Percentiles rank a stretch among this genome's conserved stretches.
phyloP scores from a whole-genome alignment of 768 basidiomycete genomes.

The Xanthoconium stramineum region DNA sequence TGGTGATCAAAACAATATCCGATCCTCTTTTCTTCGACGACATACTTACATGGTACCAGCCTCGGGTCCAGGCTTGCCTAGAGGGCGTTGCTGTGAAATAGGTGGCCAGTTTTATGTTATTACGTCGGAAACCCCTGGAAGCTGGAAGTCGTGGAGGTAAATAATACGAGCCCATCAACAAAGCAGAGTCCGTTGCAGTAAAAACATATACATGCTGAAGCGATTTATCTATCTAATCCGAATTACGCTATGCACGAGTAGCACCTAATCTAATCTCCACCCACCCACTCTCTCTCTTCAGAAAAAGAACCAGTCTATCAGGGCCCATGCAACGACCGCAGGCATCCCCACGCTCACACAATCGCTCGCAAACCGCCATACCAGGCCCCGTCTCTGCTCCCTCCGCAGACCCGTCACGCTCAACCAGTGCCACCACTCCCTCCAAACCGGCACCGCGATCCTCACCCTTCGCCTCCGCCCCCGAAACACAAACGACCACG shows the following conservation, averaged over 20 bases:
- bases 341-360: conserved; percentile 30
- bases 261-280: neutral
- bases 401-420: conserved; percentile 8
- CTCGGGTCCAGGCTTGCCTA: too few species aligned
- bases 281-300: conserved; percentile 2
- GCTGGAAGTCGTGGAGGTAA: too few species aligned
- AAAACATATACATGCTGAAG: neutral
- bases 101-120: too few species aligned
- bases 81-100: too few species aligned
- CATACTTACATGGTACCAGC: too few species aligned
- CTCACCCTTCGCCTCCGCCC: conserved; percentile 56
- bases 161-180: neutral
- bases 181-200: neutral
- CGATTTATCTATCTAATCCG: neutral
- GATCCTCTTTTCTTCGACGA: too few species aligned
- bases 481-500: conserved; percentile 53
- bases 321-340: conserved; percentile 21
- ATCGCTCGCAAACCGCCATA: conserved; percentile 39
- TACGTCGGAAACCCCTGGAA: too few species aligned
- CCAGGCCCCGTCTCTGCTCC: conserved; percentile 33
- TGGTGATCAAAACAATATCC: too few species aligned
- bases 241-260: conserved; percentile 4
- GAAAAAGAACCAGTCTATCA: conserved; percentile 31
- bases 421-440: conserved; percentile 11
- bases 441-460: conserved; percentile 40